Percentiles rank a stretch among this genome's conserved stretches.
These are phyloP conservation scores for Pleurotus giganteus DNA, from an alignment of 768 basidiomycete species.

Conservation along the genomic window DNA sequence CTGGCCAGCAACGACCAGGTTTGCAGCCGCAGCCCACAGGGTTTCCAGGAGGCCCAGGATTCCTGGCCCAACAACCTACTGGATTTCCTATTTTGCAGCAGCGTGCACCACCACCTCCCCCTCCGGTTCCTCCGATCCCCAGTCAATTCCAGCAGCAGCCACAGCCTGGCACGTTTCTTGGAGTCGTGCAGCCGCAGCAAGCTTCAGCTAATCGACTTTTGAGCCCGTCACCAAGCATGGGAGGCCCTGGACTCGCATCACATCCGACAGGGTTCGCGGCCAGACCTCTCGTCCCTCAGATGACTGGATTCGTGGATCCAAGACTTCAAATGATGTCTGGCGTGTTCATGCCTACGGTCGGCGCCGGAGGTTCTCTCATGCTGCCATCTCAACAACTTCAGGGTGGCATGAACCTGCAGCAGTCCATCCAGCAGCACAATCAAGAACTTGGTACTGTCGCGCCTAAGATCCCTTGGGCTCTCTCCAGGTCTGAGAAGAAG, in stretches of 20 bases:
- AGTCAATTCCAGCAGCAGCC: constrained; percentile 57
- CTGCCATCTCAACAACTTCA: constrained; percentile 59
- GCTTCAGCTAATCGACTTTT: constrained; percentile 49
- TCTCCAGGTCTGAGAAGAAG: constrained; percentile 91
- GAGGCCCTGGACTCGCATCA: constrained; percentile 39
- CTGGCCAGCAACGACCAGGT: constrained; percentile 36
- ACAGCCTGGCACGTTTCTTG: constrained; percentile 37
- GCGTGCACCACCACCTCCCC: constrained; percentile 48
- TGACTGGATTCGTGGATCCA: constrained; percentile 82
- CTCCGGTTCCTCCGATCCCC: constrained; percentile 66
- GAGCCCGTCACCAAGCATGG: constrained; percentile 52
- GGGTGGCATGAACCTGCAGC: constrained; percentile 62
- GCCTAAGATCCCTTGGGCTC: constrained; percentile 80
- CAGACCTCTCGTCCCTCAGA: constrained; percentile 62
- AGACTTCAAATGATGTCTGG: constrained; percentile 86
- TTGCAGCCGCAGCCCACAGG: constrained; percentile 66
- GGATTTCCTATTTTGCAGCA: constrained; percentile 49
- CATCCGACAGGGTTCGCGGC: constrained; percentile 61
- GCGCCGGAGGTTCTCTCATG: constrained; percentile 60
- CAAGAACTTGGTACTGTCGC: constrained; percentile 64
- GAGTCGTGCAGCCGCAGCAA: constrained; percentile 35
- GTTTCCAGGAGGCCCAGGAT: constrained; percentile 38
- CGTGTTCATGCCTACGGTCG: constrained; percentile 85
- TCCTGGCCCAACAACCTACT: constrained; percentile 52
- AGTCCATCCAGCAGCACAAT: constrained; percentile 87